These are phyloP conservation scores for Yamagishiella unicocca DNA, from an alignment of 139 green algal species.

Conservation along the genomic window DNA sequence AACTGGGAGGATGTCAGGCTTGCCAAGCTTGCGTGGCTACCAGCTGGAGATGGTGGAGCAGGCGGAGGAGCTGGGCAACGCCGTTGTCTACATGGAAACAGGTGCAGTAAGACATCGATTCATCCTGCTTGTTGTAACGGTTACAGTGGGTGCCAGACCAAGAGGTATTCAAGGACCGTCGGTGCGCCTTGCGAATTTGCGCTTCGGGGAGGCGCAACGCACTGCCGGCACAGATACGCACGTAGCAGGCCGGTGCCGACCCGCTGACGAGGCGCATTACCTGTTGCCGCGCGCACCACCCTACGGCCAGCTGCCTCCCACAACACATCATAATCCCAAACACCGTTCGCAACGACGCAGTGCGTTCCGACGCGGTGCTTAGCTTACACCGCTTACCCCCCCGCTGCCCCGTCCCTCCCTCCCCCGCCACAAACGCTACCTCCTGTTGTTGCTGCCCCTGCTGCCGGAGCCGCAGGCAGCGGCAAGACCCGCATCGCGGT, in stretches of 20 bases:
- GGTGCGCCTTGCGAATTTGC: neutral
- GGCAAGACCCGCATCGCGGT: conserved; percentile 43
- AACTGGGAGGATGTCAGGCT: neutral
- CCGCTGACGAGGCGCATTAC: too few relatives aligned
- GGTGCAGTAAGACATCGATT: neutral
- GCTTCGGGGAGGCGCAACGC: neutral
- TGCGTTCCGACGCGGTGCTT: neutral
- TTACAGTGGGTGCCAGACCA: too few relatives aligned
- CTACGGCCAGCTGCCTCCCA: neutral
- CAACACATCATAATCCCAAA: neutral
- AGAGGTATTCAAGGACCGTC: neutral
- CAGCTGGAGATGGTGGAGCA: neutral
- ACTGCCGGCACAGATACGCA: neutral
- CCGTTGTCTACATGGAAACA: neutral
- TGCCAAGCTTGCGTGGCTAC: neutral
- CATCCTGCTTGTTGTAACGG: too few relatives aligned
- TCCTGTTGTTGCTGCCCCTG: too few relatives aligned
- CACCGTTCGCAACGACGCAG: neutral
- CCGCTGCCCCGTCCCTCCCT: too few relatives aligned
- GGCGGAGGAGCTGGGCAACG: too few relatives aligned
- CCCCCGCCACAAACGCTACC: too few relatives aligned
- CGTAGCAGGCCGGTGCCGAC: neutral
- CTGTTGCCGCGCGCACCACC: too few relatives aligned
- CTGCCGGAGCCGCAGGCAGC: neutral
- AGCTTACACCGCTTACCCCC: too few relatives aligned